Percentiles rank a stretch among this genome's conserved stretches.
Conservation (phyloP, 768 basidiomycete species). For the Rhodocollybia butyracea region DNA sequence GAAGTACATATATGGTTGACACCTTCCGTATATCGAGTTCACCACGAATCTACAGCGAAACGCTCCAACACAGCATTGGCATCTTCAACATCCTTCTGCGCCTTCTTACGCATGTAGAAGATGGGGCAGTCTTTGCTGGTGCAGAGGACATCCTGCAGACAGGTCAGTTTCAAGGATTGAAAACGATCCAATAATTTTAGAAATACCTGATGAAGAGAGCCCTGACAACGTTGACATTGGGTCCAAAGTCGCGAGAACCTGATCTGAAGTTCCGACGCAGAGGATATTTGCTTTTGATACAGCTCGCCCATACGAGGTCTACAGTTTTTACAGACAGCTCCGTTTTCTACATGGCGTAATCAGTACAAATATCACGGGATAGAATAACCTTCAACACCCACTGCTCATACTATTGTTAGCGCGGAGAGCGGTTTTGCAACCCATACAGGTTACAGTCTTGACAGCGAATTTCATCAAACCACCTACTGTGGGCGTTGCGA, state of each 20-base stretch:
- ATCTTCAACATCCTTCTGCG: slow-evolving; percentile 97
- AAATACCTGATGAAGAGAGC: slow-evolving; percentile 88
- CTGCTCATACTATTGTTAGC: slow-evolving; percentile 73
- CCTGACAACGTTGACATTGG: slow-evolving; percentile 98
- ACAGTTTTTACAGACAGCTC: slow-evolving; percentile 95
- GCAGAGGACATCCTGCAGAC: slow-evolving; percentile 84
- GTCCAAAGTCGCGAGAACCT: slow-evolving; percentile 96
- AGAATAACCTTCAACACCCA: slow-evolving; percentile 26
- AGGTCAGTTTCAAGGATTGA: background rate
- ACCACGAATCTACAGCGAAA: slow-evolving; percentile 80
- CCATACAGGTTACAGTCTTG: slow-evolving; percentile 90
- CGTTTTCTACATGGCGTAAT: slow-evolving; percentile 43
- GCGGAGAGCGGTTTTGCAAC: slow-evolving; percentile 88
- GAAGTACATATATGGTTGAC: background rate
- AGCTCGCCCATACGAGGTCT: slow-evolving; percentile 80
- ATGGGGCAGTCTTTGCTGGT: slow-evolving; percentile 98
- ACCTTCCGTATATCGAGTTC: slow-evolving; percentile 12
- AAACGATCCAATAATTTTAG: background rate
- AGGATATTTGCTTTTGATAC: slow-evolving; percentile 84
- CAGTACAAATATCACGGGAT: background rate
- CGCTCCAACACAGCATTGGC: slow-evolving; percentile 74
- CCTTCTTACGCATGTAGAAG: slow-evolving; percentile 97
- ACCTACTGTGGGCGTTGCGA: slow-evolving; percentile 94
- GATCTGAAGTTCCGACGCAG: slow-evolving; percentile 79
- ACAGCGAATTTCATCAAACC: slow-evolving; percentile 99